Conservation (phyloP, 2,329 filamentous ascomycete genomes). For the Penicillium occitanis region DNA sequence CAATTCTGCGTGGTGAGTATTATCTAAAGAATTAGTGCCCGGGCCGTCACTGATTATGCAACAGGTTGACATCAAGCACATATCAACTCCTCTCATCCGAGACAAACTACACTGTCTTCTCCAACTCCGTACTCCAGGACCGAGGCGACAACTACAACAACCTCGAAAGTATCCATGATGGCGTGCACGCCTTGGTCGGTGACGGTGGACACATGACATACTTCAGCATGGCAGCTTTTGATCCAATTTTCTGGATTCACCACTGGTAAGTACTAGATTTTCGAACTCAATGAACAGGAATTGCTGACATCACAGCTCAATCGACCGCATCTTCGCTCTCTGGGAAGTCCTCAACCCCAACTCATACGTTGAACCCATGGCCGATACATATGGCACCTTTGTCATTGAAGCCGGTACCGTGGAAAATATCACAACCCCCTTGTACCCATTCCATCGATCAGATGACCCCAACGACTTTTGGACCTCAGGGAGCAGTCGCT, state of each 20-base stretch:
- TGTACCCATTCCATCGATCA: slow-evolving; percentile 65
- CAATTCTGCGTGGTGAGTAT: slow-evolving; percentile 27
- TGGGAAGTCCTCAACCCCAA: slow-evolving; percentile 74
- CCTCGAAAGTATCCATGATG: slow-evolving; percentile 50
- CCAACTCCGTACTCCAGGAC: slow-evolving; percentile 25
- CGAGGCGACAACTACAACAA: slow-evolving; percentile 26
- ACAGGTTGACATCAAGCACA: slow-evolving; percentile 26
- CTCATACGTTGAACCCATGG: slow-evolving; percentile 62
- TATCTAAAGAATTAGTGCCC: not conserved
- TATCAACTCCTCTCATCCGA: slow-evolving; percentile 32
- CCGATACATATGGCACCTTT: slow-evolving; percentile 60
- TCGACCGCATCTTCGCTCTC: slow-evolving; percentile 72
- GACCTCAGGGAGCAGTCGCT: slow-evolving; percentile 63
- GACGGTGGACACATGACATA: slow-evolving; percentile 67
- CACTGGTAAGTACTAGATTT: slow-evolving; percentile 50
- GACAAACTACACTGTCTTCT: slow-evolving; percentile 31
- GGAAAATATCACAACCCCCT: slow-evolving; percentile 56
- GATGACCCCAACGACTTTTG: slow-evolving; percentile 58
- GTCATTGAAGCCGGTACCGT: slow-evolving; percentile 57
- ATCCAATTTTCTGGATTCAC: slow-evolving; percentile 77
- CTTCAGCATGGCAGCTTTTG: slow-evolving; percentile 71
- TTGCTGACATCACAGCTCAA: slow-evolving; percentile 49
- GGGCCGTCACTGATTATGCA: not conserved
- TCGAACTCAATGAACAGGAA: not conserved
- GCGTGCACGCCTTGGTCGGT: slow-evolving; percentile 55